Conservation (phyloP, 768 basidiomycete species). For the Suillus fuscotomentosus region DNA sequence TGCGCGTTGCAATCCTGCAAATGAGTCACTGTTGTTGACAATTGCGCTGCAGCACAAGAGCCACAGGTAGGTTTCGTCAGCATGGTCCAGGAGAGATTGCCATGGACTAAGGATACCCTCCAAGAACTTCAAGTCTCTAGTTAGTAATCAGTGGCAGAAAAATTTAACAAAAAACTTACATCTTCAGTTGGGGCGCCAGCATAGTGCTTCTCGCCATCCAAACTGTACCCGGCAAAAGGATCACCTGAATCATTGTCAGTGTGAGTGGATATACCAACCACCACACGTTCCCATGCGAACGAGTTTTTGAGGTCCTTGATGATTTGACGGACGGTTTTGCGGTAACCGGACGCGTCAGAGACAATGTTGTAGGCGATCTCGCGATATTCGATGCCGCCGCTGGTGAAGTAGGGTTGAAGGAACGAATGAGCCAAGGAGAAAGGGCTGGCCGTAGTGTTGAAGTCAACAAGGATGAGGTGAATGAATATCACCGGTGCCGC, state of each 20-base stretch:
- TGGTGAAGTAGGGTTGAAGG: neutral
- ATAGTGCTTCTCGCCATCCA: neutral
- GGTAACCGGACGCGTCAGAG: neutral
- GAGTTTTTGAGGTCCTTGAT: neutral
- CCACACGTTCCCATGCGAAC: neutral
- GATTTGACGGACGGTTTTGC: neutral
- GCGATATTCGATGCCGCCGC: neutral
- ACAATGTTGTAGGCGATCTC: neutral
- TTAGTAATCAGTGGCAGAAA: neutral
- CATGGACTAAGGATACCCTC: neutral
- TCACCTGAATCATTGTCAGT: neutral
- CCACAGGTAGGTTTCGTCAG: neutral
- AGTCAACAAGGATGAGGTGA: neutral
- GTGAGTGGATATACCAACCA: neutral
- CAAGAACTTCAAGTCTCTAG: neutral
- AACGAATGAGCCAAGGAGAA: neutral
- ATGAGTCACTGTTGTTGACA: neutral
- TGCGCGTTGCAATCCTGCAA: neutral
- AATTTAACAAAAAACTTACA: neutral
- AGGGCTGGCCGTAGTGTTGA: neutral
- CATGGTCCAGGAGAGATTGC: neutral
- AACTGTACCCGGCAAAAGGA: neutral
- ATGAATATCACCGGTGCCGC: neutral
- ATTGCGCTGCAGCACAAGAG: neutral
- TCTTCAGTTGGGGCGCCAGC: neutral